These are phyloP conservation scores for Acorus calamus DNA, from an alignment of 106 monocot genomes.

Conservation along the genomic window DNA sequence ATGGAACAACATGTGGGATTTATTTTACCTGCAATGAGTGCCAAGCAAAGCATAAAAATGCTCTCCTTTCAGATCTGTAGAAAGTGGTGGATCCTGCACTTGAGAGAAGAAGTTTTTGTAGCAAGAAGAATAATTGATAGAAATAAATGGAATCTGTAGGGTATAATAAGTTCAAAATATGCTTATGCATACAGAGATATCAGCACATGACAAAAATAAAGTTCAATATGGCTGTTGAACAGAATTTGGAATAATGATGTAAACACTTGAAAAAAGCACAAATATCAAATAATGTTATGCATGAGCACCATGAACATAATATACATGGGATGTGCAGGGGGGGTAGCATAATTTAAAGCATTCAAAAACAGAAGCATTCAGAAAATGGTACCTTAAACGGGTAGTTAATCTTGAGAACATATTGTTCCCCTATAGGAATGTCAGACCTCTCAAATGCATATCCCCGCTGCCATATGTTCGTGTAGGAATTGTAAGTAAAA, in stretches of 20 bases:
- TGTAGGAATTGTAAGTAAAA: background rate
- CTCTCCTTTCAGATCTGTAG: conserved; percentile 67
- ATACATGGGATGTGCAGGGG: no score
- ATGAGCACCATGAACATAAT: no score
- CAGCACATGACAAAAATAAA: no score
- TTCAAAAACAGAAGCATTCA: background rate
- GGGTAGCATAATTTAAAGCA: no score
- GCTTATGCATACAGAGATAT: no score
- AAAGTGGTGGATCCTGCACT: conserved; percentile 68
- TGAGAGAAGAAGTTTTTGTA: no score
- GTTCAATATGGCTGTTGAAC: no score
- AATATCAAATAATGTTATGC: background rate
- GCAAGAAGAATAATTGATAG: no score
- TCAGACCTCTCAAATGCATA: conserved; percentile 87
- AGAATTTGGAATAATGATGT: no score
- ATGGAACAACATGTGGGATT: no score
- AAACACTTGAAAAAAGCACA: no score
- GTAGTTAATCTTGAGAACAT: conserved; percentile 83
- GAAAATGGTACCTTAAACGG: conserved; percentile 67
- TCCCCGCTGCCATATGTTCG: conserved; percentile 37
- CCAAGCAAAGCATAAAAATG: conserved; percentile 64
- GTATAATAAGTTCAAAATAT: no score
- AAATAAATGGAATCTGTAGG: background rate
- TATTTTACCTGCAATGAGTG: conserved; percentile 53
- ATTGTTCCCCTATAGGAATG: conserved; percentile 69